Conservation (phyloP, 2,329 filamentous ascomycete genomes). For the Microsporum audouinii region DNA sequence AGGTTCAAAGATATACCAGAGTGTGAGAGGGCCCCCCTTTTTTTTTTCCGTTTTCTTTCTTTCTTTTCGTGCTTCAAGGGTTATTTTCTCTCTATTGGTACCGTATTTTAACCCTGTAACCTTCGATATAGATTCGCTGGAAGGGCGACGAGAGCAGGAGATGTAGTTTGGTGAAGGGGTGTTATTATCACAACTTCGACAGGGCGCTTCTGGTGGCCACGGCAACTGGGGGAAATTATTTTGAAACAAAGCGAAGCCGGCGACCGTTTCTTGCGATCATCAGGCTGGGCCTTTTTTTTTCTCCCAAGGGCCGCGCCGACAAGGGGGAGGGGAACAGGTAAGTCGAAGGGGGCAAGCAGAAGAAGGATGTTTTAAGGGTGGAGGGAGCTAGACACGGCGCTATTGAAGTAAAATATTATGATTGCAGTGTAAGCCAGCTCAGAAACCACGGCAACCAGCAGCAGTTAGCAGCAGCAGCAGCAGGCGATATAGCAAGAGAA, state of each 20-base stretch:
- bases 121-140: not conserved
- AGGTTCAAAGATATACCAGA: conserved; percentile 2
- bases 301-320: not conserved
- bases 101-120: not conserved
- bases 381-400: conserved; percentile 1
- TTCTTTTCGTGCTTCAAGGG: not conserved
- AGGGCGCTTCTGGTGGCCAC: not conserved
- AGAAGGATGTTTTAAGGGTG: not conserved
- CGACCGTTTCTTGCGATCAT: not conserved
- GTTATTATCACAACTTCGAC: not conserved
- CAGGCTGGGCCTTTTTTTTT: not conserved
- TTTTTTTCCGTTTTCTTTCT: not conserved
- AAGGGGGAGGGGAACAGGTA: not conserved
- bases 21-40: conserved; percentile 4
- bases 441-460: not conserved
- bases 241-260: conserved; percentile 1
- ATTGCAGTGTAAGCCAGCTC: not conserved
- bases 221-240: conserved; percentile 1
- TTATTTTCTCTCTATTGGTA: not conserved
- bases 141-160: not conserved
- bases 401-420: not conserved
- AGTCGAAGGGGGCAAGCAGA: not conserved
- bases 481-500: too few species aligned
- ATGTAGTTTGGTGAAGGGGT: not conserved
- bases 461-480: not conserved